phyloP scores from a whole-genome alignment of 2,329 filamentous ascomycete genomes.

The Exophiala alcalophila region DNA sequence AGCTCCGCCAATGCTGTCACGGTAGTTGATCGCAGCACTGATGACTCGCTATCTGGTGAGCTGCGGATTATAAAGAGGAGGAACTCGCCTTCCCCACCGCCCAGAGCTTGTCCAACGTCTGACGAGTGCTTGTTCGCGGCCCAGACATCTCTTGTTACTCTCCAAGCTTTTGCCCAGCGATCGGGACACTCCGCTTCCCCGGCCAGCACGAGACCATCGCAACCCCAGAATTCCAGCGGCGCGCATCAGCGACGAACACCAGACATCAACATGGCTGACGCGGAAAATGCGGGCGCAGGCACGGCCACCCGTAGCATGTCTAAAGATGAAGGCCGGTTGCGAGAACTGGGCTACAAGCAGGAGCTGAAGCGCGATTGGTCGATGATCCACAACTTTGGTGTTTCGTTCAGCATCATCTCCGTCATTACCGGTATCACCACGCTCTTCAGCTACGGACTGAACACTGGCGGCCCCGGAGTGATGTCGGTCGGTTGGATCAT shows the following conservation, averaged over 20 bases:
- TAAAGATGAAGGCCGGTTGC: slow-evolving; percentile 51
- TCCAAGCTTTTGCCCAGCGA: slow-evolving; percentile 8
- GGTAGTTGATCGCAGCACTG: slow-evolving; percentile 2
- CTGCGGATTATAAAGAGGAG: slow-evolving; percentile 18
- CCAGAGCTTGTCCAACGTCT: not conserved
- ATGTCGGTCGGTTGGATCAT: slow-evolving; percentile 54
- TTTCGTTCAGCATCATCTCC: slow-evolving; percentile 61
- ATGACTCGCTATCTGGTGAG: slow-evolving; percentile 3
- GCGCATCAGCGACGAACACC: not conserved
- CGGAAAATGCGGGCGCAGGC: slow-evolving; percentile 14
- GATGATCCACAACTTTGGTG: slow-evolving; percentile 59
- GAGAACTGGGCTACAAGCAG: slow-evolving; percentile 59
- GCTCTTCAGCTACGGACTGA: slow-evolving; percentile 56
- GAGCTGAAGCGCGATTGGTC: slow-evolving; percentile 59
- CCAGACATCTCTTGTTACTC: slow-evolving; percentile 2
- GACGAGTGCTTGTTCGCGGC: slow-evolving; percentile 1
- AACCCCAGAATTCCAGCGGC: no score
- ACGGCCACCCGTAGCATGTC: slow-evolving; percentile 24
- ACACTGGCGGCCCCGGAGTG: slow-evolving; percentile 54
- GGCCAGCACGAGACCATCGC: no score
- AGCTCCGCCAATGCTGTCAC: not conserved
- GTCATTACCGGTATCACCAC: slow-evolving; percentile 61
- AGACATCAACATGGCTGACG: slow-evolving; percentile 17
- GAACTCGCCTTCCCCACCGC: not conserved
- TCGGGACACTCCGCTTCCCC: slow-evolving; percentile 12